Percentiles rank a stretch among this genome's conserved stretches.
Evolutionary conservation across 2,329 filamentous ascomycete genomes (phyloP).

Genomic region (Diaporthe amygdali): DNA sequence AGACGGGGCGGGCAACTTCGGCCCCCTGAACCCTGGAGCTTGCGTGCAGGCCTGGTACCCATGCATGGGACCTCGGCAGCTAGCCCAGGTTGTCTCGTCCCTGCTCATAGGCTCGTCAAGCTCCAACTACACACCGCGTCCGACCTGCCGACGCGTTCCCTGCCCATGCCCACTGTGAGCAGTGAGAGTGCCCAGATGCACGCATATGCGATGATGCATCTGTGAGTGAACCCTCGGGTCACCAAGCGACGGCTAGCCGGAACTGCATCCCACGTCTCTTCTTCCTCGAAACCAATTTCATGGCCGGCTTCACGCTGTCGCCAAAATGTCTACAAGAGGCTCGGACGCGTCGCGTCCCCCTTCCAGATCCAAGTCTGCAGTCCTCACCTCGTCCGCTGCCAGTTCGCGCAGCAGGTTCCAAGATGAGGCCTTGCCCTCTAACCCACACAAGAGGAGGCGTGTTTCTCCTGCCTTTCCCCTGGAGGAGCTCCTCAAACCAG

Average conservation of each 20-base stretch:
- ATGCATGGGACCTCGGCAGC: slow-evolving; percentile 9
- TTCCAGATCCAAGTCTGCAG: slow-evolving; percentile 28
- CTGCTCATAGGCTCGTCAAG: neutral
- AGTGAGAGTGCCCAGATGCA: neutral
- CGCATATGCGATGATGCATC: slow-evolving; percentile 3
- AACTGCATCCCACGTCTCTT: slow-evolving; percentile 3
- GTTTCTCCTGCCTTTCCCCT: slow-evolving; percentile 45
- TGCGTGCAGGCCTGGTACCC: neutral
- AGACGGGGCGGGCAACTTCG: too few species aligned
- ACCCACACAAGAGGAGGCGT: slow-evolving; percentile 41
- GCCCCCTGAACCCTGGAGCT: neutral
- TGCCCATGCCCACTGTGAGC: neutral
- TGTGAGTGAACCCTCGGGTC: neutral
- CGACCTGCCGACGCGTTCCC: slow-evolving; percentile 1
- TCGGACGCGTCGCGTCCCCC: slow-evolving; percentile 56
- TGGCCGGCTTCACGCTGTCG: slow-evolving; percentile 30
- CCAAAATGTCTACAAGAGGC: slow-evolving; percentile 38
- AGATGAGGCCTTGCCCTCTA: slow-evolving; percentile 36
- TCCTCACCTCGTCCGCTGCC: slow-evolving; percentile 45
- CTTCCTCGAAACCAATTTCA: slow-evolving; percentile 31
- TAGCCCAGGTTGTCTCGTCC: neutral
- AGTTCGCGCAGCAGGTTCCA: slow-evolving; percentile 41
- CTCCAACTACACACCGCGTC: neutral
- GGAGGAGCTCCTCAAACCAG: slow-evolving; percentile 56
- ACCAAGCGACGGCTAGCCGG: neutral